Evolutionary conservation across 176 grass and related monocot genomes (phyloP), one percentile per base, ranked within the genome.

Genomic region (Alloteropsis semialata): DNA sequence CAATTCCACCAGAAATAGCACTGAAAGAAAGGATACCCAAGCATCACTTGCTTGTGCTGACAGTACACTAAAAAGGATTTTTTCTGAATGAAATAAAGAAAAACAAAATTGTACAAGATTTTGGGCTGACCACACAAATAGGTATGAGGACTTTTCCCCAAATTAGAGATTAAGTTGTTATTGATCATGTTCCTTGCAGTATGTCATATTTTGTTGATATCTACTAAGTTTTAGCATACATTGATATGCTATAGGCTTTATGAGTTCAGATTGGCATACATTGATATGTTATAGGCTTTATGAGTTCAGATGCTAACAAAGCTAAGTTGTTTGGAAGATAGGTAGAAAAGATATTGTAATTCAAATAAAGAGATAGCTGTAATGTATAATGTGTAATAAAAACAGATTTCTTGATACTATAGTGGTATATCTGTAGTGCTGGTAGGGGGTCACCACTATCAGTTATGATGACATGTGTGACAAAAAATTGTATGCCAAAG

Each of bases 1-100:
- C 80, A 77, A 97, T 94, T 71, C 94, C 94, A 57, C 94, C 92
- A 28, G 92, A 86, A 92, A 94, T 97, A 75, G 94, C 85, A 89
- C 92, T 97, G 68, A 50, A 87, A 77, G 37, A 82, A 44, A 81
- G 72, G 5, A 75, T n/a, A 41, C 22, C 9, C 13, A 15, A 37
- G 0, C 1, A 78, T 72, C 28, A 28, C 28, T 57, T 24, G 6
- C 44, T 24, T 63, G 38, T 38, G 19, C 27, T 65, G 27, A 29
- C 27, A 88, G 64, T 61, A 78, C 65, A 57, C 29, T 36, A 29
- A 41, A 74, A 74, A 28, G 43, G 19, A 48, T 0, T 17, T 25
- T 25, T 6, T 54, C 50, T 66, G 4, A 63, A 7, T 3, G 14
- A 24, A 53, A 50, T 50, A 69, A 85, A 42, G 1, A 39, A 54